phyloP scores from a whole-genome alignment of 208 protist species.

The Histomonas meleagridis region DNA sequence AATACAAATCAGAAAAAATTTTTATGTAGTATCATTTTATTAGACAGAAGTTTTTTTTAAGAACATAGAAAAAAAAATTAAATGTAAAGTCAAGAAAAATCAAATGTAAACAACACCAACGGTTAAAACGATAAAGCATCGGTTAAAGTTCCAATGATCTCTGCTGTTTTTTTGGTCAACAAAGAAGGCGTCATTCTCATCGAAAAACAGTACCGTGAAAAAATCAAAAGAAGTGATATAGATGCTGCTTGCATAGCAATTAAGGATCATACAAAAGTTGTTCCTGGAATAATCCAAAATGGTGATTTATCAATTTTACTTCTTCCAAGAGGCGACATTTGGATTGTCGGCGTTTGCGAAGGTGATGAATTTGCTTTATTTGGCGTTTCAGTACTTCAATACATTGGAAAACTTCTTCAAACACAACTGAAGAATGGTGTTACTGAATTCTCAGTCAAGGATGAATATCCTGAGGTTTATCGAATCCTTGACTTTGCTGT shows the following conservation, averaged over 20 bases:
- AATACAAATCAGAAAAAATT: too few species aligned
- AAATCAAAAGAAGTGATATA: background rate
- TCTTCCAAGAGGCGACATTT: background rate
- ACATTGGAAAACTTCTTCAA: background rate
- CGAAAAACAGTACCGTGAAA: slow-evolving; percentile 11
- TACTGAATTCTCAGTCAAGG: background rate
- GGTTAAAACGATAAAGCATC: too few species aligned
- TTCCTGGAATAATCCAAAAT: background rate
- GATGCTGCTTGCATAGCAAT: background rate
- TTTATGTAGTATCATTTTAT: too few species aligned
- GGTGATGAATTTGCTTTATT: background rate
- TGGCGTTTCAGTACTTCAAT: background rate
- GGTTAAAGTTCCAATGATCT: too few species aligned
- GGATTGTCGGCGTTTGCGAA: slow-evolving; percentile 11
- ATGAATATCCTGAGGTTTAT: background rate
- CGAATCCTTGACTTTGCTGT: background rate
- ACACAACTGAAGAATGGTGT: background rate
- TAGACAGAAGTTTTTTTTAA: too few species aligned
- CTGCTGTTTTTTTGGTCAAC: slow-evolving; percentile 10
- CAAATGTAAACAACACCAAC: too few species aligned
- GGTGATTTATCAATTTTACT: background rate
- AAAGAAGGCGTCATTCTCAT: slow-evolving; percentile 20
- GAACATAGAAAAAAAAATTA: too few species aligned
- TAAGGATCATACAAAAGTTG: background rate
- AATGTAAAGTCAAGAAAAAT: too few species aligned